Base-by-base conservation (phyloP, 192 early-diverging fungal species). In the Backusella tarrabulga region DNA sequence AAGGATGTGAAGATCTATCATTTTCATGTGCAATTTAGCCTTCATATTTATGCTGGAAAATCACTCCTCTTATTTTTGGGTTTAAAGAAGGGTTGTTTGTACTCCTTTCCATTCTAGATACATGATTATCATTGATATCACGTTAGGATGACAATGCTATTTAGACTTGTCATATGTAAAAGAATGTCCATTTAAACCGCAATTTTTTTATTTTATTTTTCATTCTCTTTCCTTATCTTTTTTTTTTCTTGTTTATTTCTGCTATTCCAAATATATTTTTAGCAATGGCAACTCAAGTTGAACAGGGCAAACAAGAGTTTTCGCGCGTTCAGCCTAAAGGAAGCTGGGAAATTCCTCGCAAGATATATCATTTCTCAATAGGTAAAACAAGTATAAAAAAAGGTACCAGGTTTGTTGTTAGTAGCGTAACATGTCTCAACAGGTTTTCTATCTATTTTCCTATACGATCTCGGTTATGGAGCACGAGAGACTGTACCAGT, bases 291-390 rank as follows among this genome's bases (percentile, higher is more conserved):
- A 29, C 56, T 26, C 56, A 60, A 26, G 23, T 4, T 14, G 56
- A 70, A 26, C 21, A 63, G 9, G 35, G 40, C 21, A 35, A 70
- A 3, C 19, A 70, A 38, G 38, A 41, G 21, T 81, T 77, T 71
- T 32, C 67, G 3, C 52, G 77, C 69, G 74, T 83, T 40, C 82
- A 80, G 40, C 69, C 76, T 4, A 76, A 69, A 73, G 78, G 81
- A 23, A 76, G 77, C 23, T 85, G 81, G 79, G 85, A 87, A 71
- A 54, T 87, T 14, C 82, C 85, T 36, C 68, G 85, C 38, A 87
- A 87, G 71, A 14, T 74, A 4, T 81, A 83, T 63, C 85, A 87
- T 60, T 83, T 83, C 41, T 79, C 83, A 14, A 85, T 87, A 44
- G 85, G 85, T 87, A 80, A 67, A 15, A 36, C 32, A 56, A 6